Base-by-base conservation (phyloP, 116 monocot species). In the Posidonia oceanica region DNA sequence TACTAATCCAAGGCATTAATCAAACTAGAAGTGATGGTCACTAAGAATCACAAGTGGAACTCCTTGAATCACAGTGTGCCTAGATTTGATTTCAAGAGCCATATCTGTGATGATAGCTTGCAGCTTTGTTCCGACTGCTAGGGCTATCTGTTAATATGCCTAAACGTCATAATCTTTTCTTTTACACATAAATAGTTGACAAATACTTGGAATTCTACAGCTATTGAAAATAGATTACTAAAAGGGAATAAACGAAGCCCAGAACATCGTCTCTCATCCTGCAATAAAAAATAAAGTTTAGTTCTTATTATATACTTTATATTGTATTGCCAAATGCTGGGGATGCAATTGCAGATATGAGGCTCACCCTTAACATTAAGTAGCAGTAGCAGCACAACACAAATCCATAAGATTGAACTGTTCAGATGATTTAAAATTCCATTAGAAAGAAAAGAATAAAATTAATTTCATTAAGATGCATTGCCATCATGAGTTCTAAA, bases 361-460 rank as follows among this genome's bases (percentile, higher is more conserved):
- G 4, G 17, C 83, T 78, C 70, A 87, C 90, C 87, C 39, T 84
- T 64, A 12, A 94, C 85, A 83, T 91, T 89, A 58, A 91, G 72
- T 54, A 97, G 83, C 76, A 89, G 69, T 69, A 83, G 80, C 54
- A 96, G 7, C 53, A 89, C 75, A 70, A 88, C 88, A 14, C 87
- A 86, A 61, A 69, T 61, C 96, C 89, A 91, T 54, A 90, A 72
- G 21, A 59, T n/a, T 36, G 75, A 64, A 60, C 75, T 75, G 36
- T 66, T 12, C 48, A 48, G 48, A 48, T 29, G 29, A 29, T 29
- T 29, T 29, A 48, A 48, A 48, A 44, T 29, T 29, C 29, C 29
- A 48, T 10, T 8, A 48, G 48, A 48, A 48, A 10, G 5, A 48
- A 10, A 12, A 7, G 5, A 1, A 48, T 7, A 48, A 48, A 48